Evolutionary conservation across 495 filamentous ascomycete species (phyloP).

Genomic region (Xylaria nigripes): DNA sequence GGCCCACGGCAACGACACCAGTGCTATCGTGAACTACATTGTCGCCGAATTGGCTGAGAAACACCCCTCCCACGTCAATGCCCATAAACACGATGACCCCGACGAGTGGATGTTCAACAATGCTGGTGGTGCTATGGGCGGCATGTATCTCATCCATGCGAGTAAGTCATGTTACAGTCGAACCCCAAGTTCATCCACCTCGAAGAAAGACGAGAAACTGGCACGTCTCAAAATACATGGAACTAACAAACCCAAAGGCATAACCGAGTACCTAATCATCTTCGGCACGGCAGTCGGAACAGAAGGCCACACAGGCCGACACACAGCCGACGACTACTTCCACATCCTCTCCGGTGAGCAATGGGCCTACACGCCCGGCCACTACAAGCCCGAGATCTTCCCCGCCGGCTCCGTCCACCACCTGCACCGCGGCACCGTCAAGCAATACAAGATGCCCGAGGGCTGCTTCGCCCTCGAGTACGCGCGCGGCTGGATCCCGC

Average conservation of each 20-base stretch:
- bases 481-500: slow-evolving; percentile 82
- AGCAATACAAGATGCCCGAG: slow-evolving; percentile 78
- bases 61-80: slow-evolving; percentile 45
- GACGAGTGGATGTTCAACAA: slow-evolving; percentile 71
- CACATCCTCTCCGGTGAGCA: slow-evolving; percentile 74
- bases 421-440: slow-evolving; percentile 63
- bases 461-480: slow-evolving; percentile 83
- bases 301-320: slow-evolving; percentile 77
- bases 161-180: slow-evolving; percentile 37
- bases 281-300: slow-evolving; percentile 82
- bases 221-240: not conserved
- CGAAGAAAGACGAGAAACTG: not conserved
- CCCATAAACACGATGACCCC: slow-evolving; percentile 25
- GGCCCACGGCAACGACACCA: slow-evolving; percentile 64
- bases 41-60: slow-evolving; percentile 44
- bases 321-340: slow-evolving; percentile 90
- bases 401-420: slow-evolving; percentile 69
- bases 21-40: slow-evolving; percentile 58
- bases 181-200: not conserved
- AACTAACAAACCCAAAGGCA: slow-evolving; percentile 21
- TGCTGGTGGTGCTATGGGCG: slow-evolving; percentile 78
- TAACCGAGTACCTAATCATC: slow-evolving; percentile 77
- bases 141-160: slow-evolving; percentile 83
- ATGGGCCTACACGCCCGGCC: slow-evolving; percentile 60
- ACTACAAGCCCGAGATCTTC: slow-evolving; percentile 66